These are phyloP conservation scores for Solanum hybrid DNA, from an alignment of 305 asterid genomes.

Conservation along the genomic window DNA sequence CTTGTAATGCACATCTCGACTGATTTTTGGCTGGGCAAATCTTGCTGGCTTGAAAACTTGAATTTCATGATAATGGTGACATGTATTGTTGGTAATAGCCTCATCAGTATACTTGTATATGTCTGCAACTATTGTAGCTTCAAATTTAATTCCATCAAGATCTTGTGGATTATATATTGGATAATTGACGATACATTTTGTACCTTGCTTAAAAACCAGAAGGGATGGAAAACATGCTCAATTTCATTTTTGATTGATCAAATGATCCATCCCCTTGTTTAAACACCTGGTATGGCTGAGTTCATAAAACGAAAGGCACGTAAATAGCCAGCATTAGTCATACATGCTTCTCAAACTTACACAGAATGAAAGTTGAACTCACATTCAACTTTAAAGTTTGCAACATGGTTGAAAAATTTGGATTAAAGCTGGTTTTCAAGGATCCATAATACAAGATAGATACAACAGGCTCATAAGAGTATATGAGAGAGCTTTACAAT, in stretches of 20 bases:
- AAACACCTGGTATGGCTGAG: not conserved
- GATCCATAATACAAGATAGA: not conserved
- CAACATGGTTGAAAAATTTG: not conserved
- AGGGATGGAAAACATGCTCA: not conserved
- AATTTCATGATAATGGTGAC: not conserved
- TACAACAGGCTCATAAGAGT: not conserved
- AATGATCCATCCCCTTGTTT: not conserved
- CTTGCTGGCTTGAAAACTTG: not conserved
- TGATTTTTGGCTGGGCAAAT: not conserved
- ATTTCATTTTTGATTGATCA: not conserved
- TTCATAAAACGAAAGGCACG: not conserved
- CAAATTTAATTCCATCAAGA: not conserved
- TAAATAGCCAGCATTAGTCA: not conserved
- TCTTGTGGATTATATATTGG: not conserved
- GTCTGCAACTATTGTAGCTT: not conserved
- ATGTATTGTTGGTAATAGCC: not conserved
- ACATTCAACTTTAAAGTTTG: not conserved
- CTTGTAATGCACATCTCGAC: not conserved
- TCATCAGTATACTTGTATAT: not conserved
- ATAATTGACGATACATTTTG: not conserved
- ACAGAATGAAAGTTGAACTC: not conserved
- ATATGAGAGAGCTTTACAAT: not conserved
- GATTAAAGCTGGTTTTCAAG: not conserved
- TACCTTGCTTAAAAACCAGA: not conserved
- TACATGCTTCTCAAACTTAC: not conserved